phyloP scores from a whole-genome alignment of 2,329 filamentous ascomycete species.

The Apiospora phragmitis region DNA sequence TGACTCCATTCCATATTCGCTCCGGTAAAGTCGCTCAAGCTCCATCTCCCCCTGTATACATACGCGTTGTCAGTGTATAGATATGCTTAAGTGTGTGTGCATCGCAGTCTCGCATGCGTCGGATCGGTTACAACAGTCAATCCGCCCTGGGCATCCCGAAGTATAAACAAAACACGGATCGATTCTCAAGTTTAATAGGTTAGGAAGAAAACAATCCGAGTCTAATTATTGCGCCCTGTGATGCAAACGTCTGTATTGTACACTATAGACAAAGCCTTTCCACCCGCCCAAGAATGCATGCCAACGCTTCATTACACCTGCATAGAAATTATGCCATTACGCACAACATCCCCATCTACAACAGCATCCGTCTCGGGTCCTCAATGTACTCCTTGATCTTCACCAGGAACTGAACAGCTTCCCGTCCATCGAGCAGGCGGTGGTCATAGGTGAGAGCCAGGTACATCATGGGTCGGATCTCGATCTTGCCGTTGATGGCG shows the following conservation, averaged over 20 bases:
- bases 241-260: constrained; percentile 19
- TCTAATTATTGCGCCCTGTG: background rate
- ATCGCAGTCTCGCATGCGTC: too few relatives aligned
- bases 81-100: too few relatives aligned
- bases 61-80: too few relatives aligned
- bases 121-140: too few relatives aligned
- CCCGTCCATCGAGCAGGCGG: constrained; percentile 88
- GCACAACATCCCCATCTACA: constrained; percentile 41
- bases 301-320: background rate
- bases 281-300: constrained; percentile 4
- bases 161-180: background rate
- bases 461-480: constrained; percentile 99
- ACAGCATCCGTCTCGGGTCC: constrained; percentile 88
- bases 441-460: constrained; percentile 97
- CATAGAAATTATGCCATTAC: background rate
- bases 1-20: background rate
- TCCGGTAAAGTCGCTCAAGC: background rate
- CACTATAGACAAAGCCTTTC: constrained; percentile 16
- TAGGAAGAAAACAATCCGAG: background rate
- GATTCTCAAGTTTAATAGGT: background rate
- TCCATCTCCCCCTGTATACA: background rate
- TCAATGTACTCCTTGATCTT: constrained; percentile 98
- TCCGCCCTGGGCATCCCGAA: too few relatives aligned
- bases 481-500: constrained; percentile 88
- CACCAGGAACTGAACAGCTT: constrained; percentile 93